Conservation (phyloP, 2,329 filamentous ascomycete genomes). For the Tolypocladium cylindrosporum region DNA sequence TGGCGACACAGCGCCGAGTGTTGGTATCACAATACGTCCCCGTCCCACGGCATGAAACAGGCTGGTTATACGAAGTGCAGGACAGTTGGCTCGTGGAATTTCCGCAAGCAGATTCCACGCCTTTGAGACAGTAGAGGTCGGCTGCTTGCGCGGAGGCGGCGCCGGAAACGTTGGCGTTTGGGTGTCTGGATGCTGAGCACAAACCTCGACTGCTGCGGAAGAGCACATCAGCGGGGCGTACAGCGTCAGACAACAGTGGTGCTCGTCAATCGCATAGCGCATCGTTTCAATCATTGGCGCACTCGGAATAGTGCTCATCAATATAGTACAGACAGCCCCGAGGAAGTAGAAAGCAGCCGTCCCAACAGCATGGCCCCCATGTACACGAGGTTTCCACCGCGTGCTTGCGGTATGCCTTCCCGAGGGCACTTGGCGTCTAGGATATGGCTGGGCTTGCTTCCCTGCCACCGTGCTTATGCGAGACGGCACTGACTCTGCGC, state of each 20-base stretch:
- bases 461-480: constrained; percentile 19
- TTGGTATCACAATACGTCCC: background rate
- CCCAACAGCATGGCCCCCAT: background rate
- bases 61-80: background rate
- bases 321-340: background rate
- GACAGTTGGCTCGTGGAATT: background rate
- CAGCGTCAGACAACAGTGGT: too few relatives aligned
- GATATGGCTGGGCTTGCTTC: constrained; percentile 18
- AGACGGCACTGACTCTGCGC: constrained; percentile 23
- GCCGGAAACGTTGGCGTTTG: background rate
- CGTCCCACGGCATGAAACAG: background rate
- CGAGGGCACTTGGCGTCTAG: background rate
- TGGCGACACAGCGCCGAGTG: background rate
- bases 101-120: background rate
- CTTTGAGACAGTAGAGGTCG: background rate
- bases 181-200: background rate
- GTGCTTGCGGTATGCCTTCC: background rate
- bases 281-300: background rate
- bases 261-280: background rate
- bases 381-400: background rate
- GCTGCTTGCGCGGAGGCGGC: background rate
- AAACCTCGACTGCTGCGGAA: background rate
- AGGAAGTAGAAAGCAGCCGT: background rate
- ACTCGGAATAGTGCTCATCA: background rate
- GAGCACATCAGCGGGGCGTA: background rate